Evolutionary conservation across 257 asterid genomes (phyloP).

Genomic region (Cruciata laevipes): DNA sequence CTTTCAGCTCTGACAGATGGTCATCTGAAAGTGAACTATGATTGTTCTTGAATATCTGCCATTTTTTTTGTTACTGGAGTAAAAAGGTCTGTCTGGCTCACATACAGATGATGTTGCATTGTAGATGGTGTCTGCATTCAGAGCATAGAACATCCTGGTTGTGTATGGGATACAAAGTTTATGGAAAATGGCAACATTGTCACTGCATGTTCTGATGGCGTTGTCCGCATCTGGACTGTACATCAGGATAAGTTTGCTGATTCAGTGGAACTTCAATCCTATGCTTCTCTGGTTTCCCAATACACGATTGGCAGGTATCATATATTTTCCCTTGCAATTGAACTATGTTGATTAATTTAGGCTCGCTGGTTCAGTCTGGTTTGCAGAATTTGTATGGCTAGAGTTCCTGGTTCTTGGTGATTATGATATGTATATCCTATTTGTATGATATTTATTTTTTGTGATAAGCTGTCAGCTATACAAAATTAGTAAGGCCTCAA

Average conservation of each 20-base stretch:
- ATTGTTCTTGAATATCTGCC: constrained; percentile 1
- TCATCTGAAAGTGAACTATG: not conserved
- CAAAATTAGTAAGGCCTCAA: not conserved
- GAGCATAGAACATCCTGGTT: constrained; percentile 96
- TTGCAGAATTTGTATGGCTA: too few relatives aligned
- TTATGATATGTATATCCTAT: not conserved
- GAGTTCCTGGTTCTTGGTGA: too few relatives aligned
- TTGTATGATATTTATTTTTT: not conserved
- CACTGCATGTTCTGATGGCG: constrained; percentile 96
- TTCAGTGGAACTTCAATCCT: constrained; percentile 56
- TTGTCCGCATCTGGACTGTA: constrained; percentile 86
- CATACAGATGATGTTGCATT: constrained; percentile 25
- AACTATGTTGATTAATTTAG: constrained; percentile 5
- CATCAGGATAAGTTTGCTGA: constrained; percentile 67
- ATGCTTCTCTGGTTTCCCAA: constrained; percentile 58
- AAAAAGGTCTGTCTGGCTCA: constrained; percentile 8
- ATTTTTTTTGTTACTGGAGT: constrained; percentile 12
- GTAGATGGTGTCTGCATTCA: constrained; percentile 95
- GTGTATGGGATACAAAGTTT: constrained; percentile 97
- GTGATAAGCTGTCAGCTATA: not conserved
- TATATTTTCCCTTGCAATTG: constrained; percentile 18
- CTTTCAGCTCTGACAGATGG: not conserved
- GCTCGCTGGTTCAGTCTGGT: not conserved
- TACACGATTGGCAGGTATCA: constrained; percentile 77
- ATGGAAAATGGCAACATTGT: constrained; percentile 83